Base-by-base conservation (phyloP, 768 basidiomycete genomes). In the Pholiota microspora region DNA sequence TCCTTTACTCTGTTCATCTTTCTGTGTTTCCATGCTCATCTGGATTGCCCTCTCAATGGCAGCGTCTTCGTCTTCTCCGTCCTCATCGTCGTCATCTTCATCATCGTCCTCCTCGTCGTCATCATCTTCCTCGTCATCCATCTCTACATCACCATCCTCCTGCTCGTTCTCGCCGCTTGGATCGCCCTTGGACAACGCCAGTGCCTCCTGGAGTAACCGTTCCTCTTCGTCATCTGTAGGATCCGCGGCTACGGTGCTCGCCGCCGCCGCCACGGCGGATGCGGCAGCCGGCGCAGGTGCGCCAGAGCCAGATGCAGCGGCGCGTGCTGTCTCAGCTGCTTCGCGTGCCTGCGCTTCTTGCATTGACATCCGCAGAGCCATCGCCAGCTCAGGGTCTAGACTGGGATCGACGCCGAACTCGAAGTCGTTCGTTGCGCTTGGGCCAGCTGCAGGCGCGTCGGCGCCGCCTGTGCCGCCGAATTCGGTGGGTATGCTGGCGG, bases 361-460 rank as follows among this genome's bases (percentile, higher is more conserved):
- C 81, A 98, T 85, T 1, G 95, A 98, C 91, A 98, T 92, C 31
- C 95, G 89, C 36, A 99, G 81, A 8, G 94, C 96, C 93, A 98
- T 94, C 2, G 97, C 96, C 45, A 99, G 78, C 69, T 98, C 96
- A 0, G 96, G 96, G 67, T 98, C 96, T 56, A 98, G 78, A 67
- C 85, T 92, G 3, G 97, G 96, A 70, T 98, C 97, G 4, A 99
- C 87, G 48, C 91, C 92, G 61, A 94, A 95, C 65, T 92, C 92
- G 61, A 91, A 94, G 63, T 76, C 76, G 46, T 76, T 78, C 10
- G 63, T 67, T 0, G 67, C 70, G 23, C 73, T 75, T 3, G 78
- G 71, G 29, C 75, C 76, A 28, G 74, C 76, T 21, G 78, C 79
- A 16, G 77, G 76, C 15, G 71, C 75, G 18, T 68, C 58, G 32